Evolutionary conservation across 768 basidiomycete species (phyloP), one percentile per base, ranked within the genome.

Genomic region (Daedaleopsis nitida): DNA sequence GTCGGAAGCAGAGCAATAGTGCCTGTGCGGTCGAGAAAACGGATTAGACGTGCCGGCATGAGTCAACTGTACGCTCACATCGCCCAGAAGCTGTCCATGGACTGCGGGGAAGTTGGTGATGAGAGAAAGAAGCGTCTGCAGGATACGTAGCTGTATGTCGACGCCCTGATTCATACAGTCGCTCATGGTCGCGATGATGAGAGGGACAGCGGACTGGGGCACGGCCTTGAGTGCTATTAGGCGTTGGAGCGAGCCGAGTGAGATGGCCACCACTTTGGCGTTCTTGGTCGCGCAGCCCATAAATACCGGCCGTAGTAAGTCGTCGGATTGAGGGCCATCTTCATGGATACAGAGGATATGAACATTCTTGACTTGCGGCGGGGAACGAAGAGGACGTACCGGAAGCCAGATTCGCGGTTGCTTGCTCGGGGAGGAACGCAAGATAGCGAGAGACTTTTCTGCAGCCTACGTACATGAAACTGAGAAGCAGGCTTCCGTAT

Each of bases 261-360:
- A 91, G 65, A 98, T 94, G 0, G 92, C 91, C 48, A 98, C 88
- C 55, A 98, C 91, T 81, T 98, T 98, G 1, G 91, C 86, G 67
- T 94, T 94, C 76, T 90, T 93, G 5, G 94, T 97, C 32, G 89
- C 87, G 66, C 94, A 95, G 51, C 94, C 94, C 87, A 96, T 92
- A 69, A 95, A 94, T 1, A 98, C 87, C 0, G 96, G 96, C 51
- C 85, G 80, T 19, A 96, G 81, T 24, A 97, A 81, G 62, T 90
- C 89, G 48, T 90, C 86, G 1, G 92, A 87, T 73, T 92, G 89
- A 10, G 88, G 85, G 4, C 87, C 86, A 81, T 91, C 88, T 92
- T 65, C 14, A 44, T 34, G 42, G 27, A 21, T 16, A 87, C 16
- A 86, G 84, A 7, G 85, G 85, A 81, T 90, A 86, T 91, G 65